Evolutionary conservation across 225 moss, liverwort and hornwort genomes (phyloP).

Genomic region (Polytrichum formosum): DNA sequence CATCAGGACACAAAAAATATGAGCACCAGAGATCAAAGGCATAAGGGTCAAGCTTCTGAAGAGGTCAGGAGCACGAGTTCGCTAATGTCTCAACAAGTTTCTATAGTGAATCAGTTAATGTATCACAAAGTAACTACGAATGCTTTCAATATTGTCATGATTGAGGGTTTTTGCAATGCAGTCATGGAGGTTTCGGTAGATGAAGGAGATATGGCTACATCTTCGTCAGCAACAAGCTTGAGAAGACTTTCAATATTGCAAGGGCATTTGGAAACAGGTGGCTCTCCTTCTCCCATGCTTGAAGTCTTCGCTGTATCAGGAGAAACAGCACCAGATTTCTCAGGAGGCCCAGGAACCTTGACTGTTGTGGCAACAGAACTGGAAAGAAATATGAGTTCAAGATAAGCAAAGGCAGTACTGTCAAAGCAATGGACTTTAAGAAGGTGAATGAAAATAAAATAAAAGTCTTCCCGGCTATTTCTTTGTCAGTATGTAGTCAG

Average conservation of each 20-base stretch:
- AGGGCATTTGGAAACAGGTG: conserved; percentile 49
- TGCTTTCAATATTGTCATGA: too few species aligned
- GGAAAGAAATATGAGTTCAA: conserved; percentile 78
- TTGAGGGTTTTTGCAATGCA: conserved; percentile 5
- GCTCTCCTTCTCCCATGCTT: conserved; percentile 27
- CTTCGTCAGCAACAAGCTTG: conserved; percentile 6
- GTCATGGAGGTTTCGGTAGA: conserved; percentile 32
- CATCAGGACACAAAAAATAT: too few species aligned
- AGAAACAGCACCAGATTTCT: conserved; percentile 53
- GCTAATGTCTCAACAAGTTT: too few species aligned
- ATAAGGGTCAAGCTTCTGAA: too few species aligned
- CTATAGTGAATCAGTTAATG: too few species aligned
- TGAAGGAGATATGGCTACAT: conserved; percentile 23
- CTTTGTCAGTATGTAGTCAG: conserved; percentile 5
- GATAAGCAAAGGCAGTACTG: conserved; percentile 86
- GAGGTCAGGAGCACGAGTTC: too few species aligned
- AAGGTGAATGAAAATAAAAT: conserved; percentile 36
- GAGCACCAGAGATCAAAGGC: too few species aligned
- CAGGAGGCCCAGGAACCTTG: conserved; percentile 73
- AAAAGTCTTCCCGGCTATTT: too few species aligned
- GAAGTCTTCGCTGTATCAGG: conserved; percentile 54
- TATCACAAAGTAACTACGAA: too few species aligned
- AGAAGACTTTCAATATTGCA: conserved; percentile 53
- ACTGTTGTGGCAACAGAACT: conserved; percentile 73
- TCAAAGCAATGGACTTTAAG: conserved; percentile 87